These are phyloP conservation scores for Senecio squalidus DNA, from an alignment of 140 eudicot species.

Conservation along the genomic window DNA sequence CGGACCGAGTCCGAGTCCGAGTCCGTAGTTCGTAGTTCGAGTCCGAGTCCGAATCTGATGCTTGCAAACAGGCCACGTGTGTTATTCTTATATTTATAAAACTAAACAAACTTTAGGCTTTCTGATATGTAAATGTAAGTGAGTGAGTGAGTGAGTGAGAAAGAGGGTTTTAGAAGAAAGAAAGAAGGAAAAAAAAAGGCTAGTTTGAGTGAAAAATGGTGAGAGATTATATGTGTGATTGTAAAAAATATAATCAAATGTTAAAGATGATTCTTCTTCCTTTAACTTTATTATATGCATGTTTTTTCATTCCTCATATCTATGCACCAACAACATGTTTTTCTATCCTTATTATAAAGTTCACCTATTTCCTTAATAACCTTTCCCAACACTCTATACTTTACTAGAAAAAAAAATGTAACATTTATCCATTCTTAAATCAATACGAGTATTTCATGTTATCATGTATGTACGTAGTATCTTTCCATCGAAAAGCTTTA, in stretches of 20 bases:
- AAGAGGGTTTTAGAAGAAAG: conserved; percentile 5
- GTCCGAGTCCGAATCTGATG: too few relatives aligned
- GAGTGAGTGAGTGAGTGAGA: conserved; percentile 4
- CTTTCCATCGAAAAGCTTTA: too few relatives aligned
- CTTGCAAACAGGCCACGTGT: too few relatives aligned
- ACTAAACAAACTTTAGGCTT: conserved; percentile 1
- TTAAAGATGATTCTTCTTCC: conserved; percentile 34
- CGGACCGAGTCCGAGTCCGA: too few relatives aligned
- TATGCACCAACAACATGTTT: conserved; percentile 33
- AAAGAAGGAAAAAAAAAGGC: not conserved
- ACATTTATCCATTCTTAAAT: not conserved
- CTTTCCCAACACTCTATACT: conserved; percentile 10
- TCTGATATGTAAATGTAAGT: not conserved
- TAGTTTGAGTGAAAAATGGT: conserved; percentile 1
- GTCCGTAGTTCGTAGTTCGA: too few relatives aligned
- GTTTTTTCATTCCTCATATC: conserved; percentile 24
- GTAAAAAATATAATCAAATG: conserved; percentile 11
- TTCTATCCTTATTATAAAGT: conserved; percentile 27
- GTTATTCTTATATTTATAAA: not conserved
- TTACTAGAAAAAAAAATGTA: not conserved
- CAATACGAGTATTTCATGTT: not conserved
- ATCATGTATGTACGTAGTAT: too few relatives aligned
- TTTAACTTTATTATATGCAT: conserved; percentile 28
- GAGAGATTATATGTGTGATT: conserved; percentile 14
- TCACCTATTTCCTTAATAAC: conserved; percentile 30